Conservation (phyloP, 164 flowering plant genomes). For the Buxus sempervirens region DNA sequence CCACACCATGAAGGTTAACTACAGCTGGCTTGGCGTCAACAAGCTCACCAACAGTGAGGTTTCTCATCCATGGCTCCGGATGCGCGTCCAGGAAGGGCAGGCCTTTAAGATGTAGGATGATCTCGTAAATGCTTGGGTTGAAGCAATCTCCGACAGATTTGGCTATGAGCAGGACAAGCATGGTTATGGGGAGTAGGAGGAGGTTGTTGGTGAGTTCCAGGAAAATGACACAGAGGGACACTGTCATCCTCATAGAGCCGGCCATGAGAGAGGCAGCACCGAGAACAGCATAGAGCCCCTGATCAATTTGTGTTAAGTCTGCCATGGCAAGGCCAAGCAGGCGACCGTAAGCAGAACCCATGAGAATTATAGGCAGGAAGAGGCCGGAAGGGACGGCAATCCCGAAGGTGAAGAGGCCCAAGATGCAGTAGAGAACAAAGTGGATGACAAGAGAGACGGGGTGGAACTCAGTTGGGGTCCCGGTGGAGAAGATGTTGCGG, state of each 20-base stretch:
- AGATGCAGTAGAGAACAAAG: conserved; percentile 60
- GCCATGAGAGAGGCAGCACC: conserved; percentile 96
- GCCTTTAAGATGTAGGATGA: conserved; percentile 81
- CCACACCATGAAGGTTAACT: conserved; percentile 61
- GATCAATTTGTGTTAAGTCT: conserved; percentile 62
- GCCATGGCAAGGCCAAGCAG: conserved; percentile 72
- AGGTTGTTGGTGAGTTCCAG: conserved; percentile 95
- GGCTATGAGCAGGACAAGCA: conserved; percentile 85
- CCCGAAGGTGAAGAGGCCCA: conserved; percentile 86
- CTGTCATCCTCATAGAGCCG: conserved; percentile 98
- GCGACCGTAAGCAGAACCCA: conserved; percentile 93
- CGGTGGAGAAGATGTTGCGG: conserved; percentile 78
- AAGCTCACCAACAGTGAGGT: conserved; percentile 74
- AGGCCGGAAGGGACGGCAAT: conserved; percentile 94
- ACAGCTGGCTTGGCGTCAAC: conserved; percentile 71
- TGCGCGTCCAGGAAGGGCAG: conserved; percentile 78
- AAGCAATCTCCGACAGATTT: conserved; percentile 86
- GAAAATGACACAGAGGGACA: conserved; percentile 90
- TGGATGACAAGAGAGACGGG: conserved; percentile 56
- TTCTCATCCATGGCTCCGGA: conserved; percentile 92
- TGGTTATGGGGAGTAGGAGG: conserved; percentile 74
- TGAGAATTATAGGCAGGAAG: conserved; percentile 90
- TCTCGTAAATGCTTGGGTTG: conserved; percentile 85
- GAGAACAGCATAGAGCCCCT: conserved; percentile 84
- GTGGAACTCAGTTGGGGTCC: conserved; percentile 57